These are phyloP conservation scores for Daldinia decipiens DNA, from an alignment of 495 filamentous ascomycete species.

Conservation along the genomic window DNA sequence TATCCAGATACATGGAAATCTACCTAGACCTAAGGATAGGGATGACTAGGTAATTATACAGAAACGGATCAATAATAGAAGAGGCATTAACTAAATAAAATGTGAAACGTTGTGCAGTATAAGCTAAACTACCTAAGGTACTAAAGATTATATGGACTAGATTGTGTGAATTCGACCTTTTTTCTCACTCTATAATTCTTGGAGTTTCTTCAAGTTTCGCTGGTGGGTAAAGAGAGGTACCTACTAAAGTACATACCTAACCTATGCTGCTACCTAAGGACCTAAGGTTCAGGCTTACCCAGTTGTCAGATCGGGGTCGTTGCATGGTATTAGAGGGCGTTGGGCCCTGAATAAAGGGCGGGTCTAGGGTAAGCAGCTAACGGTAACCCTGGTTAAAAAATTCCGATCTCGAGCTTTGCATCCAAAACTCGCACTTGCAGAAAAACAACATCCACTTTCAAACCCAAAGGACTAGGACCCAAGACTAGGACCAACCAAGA, in stretches of 20 bases:
- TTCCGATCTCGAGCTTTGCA: slow-evolving; percentile 22
- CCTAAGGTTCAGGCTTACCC: background rate
- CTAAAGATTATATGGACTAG: background rate
- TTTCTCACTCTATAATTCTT: slow-evolving; percentile 16
- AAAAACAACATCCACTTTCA: slow-evolving; percentile 15
- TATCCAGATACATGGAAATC: too few relatives aligned
- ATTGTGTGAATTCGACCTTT: background rate
- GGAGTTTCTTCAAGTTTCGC: slow-evolving; percentile 49
- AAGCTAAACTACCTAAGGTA: background rate
- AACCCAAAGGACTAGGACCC: background rate
- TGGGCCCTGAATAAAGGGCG: background rate
- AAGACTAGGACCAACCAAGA: background rate
- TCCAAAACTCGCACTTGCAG: slow-evolving; percentile 31
- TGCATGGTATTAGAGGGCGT: background rate
- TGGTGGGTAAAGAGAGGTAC: slow-evolving; percentile 15
- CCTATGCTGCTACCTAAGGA: background rate
- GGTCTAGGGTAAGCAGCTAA: slow-evolving; percentile 10
- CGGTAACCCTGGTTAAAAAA: slow-evolving; percentile 28
- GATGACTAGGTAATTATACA: background rate
- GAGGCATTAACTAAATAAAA: background rate
- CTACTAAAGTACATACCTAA: too few relatives aligned
- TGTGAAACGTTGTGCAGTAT: background rate
- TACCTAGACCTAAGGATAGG: background rate
- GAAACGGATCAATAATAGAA: background rate
- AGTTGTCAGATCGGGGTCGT: background rate